These are phyloP conservation scores for Fusarium chaquense DNA, from an alignment of 2,329 filamentous ascomycete genomes.

Conservation along the genomic window DNA sequence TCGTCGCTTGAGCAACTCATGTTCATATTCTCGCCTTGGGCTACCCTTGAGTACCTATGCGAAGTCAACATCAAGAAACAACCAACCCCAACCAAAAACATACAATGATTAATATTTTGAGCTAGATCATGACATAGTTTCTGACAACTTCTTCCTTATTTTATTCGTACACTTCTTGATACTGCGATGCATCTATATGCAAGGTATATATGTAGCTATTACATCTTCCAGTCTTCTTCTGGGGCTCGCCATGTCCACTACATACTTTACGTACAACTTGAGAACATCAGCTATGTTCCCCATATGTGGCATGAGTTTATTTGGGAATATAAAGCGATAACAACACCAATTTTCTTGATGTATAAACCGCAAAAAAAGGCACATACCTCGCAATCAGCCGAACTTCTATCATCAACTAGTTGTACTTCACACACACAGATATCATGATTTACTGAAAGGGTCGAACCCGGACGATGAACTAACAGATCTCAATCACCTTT, in stretches of 20 bases:
- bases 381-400: background rate
- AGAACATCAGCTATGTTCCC: background rate
- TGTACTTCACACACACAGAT: background rate
- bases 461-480: background rate
- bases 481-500: background rate
- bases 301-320: background rate
- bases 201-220: background rate
- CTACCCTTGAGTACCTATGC: background rate
- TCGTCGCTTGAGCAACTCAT: background rate
- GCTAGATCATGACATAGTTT: background rate
- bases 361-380: background rate
- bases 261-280: too few relatives aligned
- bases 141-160: background rate
- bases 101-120: background rate
- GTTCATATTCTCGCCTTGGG: background rate
- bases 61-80: background rate
- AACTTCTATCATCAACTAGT: background rate
- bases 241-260: background rate
- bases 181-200: background rate
- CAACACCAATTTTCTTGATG: accelerated
- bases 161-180: accelerated
- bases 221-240: background rate
- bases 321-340: background rate
- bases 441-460: background rate
- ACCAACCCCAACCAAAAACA: background rate